Conservation (phyloP, 495 filamentous ascomycete species). For the Podospora didyma region DNA sequence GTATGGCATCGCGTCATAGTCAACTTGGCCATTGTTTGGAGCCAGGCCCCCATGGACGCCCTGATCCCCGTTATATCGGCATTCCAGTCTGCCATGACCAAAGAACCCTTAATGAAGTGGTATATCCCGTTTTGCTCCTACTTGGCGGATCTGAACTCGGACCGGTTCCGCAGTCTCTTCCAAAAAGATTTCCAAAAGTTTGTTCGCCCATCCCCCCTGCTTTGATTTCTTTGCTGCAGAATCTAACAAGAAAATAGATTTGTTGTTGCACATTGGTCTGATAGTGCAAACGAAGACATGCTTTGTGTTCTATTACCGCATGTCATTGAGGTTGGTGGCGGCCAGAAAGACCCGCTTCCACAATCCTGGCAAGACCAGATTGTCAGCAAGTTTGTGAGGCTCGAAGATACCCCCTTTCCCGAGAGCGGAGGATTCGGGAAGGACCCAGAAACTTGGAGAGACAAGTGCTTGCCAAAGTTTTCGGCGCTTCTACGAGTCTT, state of each 20-base stretch:
- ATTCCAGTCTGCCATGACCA: conserved; percentile 60
- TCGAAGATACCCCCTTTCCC: conserved; percentile 53
- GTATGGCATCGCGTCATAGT: conserved; percentile 55
- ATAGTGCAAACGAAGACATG: conserved; percentile 57
- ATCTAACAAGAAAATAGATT: conserved; percentile 49
- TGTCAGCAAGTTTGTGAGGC: conserved; percentile 55
- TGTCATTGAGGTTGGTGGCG: conserved; percentile 52
- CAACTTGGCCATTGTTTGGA: conserved; percentile 64
- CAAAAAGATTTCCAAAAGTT: conserved; percentile 78
- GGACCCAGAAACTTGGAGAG: conserved; percentile 50
- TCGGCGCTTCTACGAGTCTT: conserved; percentile 49
- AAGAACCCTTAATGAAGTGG: conserved; percentile 55
- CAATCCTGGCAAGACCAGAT: conserved; percentile 68
- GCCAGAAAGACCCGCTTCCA: conserved; percentile 57
- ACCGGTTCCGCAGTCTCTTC: conserved; percentile 73
- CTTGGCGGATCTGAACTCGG: conserved; percentile 64
- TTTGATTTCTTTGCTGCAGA: background rate
- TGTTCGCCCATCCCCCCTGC: conserved; percentile 9
- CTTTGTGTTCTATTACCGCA: conserved; percentile 67
- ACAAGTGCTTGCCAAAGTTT: conserved; percentile 52
- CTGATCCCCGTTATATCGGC: conserved; percentile 63
- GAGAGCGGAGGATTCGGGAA: conserved; percentile 50
- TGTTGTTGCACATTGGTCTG: conserved; percentile 66
- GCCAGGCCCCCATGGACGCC: conserved; percentile 74
- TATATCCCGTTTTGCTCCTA: conserved; percentile 85